phyloP scores from a whole-genome alignment of 306 rosid genomes.

The Leucaena leucocephala region DNA sequence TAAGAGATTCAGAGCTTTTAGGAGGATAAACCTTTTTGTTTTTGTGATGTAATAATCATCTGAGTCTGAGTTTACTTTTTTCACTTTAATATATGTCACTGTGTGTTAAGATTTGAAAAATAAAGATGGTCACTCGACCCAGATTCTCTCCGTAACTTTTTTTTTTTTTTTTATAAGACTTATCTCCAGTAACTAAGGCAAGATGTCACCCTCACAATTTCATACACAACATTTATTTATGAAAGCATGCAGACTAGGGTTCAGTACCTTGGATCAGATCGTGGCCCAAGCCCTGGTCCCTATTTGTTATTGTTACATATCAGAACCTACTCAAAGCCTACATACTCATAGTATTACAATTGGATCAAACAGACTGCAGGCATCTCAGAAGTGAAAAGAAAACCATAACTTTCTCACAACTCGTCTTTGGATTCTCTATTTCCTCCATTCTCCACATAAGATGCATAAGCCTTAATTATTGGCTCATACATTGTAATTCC shows the following conservation, averaged over 20 bases:
- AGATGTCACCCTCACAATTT: too few species aligned
- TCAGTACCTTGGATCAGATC: conserved; percentile 5
- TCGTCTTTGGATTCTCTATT: conserved; percentile 59
- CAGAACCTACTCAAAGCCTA: conserved; percentile 11
- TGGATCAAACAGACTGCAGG: background rate
- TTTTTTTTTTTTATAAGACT: too few species aligned
- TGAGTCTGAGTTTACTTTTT: too few species aligned
- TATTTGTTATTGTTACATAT: conserved; percentile 9
- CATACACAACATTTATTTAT: background rate
- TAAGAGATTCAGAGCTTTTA: too few species aligned
- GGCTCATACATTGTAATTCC: conserved; percentile 73
- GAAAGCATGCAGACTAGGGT: background rate
- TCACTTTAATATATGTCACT: too few species aligned
- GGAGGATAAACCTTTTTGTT: too few species aligned
- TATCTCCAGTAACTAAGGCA: too few species aligned
- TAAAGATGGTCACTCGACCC: too few species aligned
- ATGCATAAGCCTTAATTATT: conserved; percentile 69
- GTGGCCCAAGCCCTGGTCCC: background rate
- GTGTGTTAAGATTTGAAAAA: too few species aligned
- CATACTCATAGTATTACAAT: conserved; percentile 15
- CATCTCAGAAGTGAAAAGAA: background rate
- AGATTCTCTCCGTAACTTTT: too few species aligned
- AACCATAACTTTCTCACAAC: conserved; percentile 47
- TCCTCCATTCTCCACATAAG: conserved; percentile 42
- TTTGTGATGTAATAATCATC: too few species aligned